Percentiles rank a stretch among this genome's conserved stretches.
Evolutionary conservation across 768 basidiomycete genomes (phyloP).

Genomic region (Dioszegia hungarica): DNA sequence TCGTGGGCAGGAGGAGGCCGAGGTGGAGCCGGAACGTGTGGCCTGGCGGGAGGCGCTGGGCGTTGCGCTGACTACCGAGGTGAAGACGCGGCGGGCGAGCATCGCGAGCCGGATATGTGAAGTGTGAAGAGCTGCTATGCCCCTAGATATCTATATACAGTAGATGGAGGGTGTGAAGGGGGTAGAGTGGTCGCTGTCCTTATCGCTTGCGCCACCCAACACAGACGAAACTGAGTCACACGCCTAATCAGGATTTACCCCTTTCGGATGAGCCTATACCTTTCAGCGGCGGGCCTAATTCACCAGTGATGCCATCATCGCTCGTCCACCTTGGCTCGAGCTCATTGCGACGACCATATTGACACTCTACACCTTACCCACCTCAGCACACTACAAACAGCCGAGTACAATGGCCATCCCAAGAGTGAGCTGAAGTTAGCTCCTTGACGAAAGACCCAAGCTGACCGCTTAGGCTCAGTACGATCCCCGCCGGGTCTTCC

Average conservation of each 20-base stretch:
- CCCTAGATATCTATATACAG: not conserved
- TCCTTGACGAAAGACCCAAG: not conserved
- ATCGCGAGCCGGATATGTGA: too few species aligned
- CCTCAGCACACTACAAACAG: not conserved
- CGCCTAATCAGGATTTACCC: too few species aligned
- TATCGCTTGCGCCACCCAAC: not conserved
- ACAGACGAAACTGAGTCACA: not conserved
- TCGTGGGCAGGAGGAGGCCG: not conserved
- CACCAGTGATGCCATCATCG: too few species aligned
- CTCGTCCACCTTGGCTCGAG: too few species aligned
- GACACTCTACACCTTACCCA: not conserved
- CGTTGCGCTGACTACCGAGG: not conserved
- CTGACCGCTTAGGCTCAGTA: conserved; percentile 56
- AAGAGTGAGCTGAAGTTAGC: conserved; percentile 9
- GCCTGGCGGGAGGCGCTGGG: too few species aligned
- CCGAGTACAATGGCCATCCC: conserved; percentile 28
- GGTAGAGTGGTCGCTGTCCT: too few species aligned
- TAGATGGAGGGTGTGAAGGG: not conserved
- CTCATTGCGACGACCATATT: too few species aligned
- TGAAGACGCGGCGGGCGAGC: not conserved
- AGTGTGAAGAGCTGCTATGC: too few species aligned
- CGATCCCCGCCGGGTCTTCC: conserved; percentile 79
- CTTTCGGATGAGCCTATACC: too few species aligned
- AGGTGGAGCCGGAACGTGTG: not conserved
- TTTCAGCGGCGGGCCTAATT: too few species aligned